phyloP scores from a whole-genome alignment of 139 green algal species.

The Chlorella sp. region DNA sequence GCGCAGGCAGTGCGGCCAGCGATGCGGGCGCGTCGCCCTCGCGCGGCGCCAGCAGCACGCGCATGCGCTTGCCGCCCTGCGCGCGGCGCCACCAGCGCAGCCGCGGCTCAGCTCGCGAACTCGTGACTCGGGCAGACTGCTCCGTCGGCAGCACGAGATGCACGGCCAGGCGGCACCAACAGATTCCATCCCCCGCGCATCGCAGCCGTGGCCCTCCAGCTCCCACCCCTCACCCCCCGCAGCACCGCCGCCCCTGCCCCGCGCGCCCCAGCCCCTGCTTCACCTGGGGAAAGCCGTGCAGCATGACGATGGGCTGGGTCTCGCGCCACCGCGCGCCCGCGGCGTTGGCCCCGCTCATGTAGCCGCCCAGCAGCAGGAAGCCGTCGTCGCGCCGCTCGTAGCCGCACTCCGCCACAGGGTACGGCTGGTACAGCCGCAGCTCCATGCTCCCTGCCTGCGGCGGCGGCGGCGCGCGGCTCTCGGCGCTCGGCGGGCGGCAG shows the following conservation, averaged over 20 bases:
- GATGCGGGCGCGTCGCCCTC: neutral
- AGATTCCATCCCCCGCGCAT: neutral
- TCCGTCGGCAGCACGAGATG: neutral
- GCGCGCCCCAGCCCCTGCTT: neutral
- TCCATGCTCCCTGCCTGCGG: neutral
- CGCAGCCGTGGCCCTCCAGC: neutral
- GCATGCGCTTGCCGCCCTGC: conserved; percentile 33
- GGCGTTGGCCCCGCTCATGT: conserved; percentile 61
- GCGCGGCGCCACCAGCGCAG: too few species aligned
- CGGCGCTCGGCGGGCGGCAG: neutral
- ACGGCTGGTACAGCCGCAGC: conserved; percentile 45
- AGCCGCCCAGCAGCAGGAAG: conserved; percentile 59
- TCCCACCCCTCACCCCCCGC: too few species aligned
- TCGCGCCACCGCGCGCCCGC: conserved; percentile 37
- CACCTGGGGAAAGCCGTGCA: conserved; percentile 34
- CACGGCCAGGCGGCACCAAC: neutral
- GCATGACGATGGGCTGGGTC: conserved; percentile 72
- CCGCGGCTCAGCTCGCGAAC: neutral
- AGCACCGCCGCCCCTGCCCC: too few species aligned
- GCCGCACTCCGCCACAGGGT: conserved; percentile 53
- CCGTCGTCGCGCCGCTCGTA: conserved; percentile 62
- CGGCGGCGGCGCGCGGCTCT: neutral
- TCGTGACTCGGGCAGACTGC: neutral
- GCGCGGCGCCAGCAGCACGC: conserved; percentile 6
- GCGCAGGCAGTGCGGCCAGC: neutral